Evolutionary conservation across 768 basidiomycete species (phyloP).

Genomic region (Naganishia randhawae): DNA sequence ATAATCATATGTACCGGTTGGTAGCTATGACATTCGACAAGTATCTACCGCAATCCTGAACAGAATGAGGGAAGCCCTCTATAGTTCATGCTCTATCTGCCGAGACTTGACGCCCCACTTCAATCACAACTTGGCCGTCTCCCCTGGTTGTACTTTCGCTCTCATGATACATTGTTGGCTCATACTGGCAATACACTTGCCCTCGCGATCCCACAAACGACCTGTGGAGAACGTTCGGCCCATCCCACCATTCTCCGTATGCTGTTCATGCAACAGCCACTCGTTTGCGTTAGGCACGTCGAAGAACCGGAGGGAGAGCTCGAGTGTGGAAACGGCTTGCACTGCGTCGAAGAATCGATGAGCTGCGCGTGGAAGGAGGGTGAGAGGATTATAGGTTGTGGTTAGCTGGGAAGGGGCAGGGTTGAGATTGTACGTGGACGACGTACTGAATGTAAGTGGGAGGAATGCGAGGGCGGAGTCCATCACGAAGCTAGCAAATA

Average conservation of each 20-base stretch:
- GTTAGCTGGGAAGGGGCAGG: not conserved
- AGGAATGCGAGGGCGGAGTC: constrained; percentile 32
- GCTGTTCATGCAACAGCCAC: constrained; percentile 30
- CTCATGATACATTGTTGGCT: constrained; percentile 32
- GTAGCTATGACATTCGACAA: not conserved
- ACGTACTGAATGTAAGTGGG: constrained; percentile 25
- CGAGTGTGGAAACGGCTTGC: constrained; percentile 27
- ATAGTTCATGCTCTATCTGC: no score
- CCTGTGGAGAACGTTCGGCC: constrained; percentile 30
- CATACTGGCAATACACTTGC: constrained; percentile 31
- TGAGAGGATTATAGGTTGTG: no score
- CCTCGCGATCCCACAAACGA: constrained; percentile 23
- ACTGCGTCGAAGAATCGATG: constrained; percentile 15
- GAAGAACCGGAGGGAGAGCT: constrained; percentile 35
- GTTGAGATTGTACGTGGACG: not conserved
- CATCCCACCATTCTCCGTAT: constrained; percentile 27
- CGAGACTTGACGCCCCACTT: no score
- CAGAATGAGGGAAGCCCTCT: no score
- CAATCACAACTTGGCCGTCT: constrained; percentile 13
- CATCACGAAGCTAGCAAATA: constrained; percentile 28
- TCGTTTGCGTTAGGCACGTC: constrained; percentile 13
- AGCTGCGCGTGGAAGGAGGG: not conserved
- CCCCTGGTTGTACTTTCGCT: not conserved
- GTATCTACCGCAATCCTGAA: not conserved
- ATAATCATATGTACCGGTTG: not conserved